Evolutionary conservation across 2,329 filamentous ascomycete species (phyloP).

Genomic region (Chrysoporthe puriensis): DNA sequence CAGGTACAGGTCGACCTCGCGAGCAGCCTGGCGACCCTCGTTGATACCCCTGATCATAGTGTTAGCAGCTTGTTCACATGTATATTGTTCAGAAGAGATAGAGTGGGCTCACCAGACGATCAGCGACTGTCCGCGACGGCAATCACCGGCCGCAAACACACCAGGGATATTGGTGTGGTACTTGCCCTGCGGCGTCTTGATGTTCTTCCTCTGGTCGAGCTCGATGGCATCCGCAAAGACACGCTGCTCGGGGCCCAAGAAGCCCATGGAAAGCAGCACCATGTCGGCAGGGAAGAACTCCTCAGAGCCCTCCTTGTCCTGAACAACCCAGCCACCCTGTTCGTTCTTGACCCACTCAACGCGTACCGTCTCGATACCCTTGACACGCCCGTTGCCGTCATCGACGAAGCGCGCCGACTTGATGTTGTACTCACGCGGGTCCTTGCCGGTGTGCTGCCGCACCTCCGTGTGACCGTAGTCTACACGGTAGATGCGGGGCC

Average conservation of each 20-base stretch:
- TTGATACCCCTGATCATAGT: conserved; percentile 77
- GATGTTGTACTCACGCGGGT: conserved; percentile 95
- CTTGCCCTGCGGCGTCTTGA: conserved; percentile 88
- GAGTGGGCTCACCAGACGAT: conserved; percentile 80
- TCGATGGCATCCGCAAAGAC: conserved; percentile 84
- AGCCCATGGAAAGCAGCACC: conserved; percentile 94
- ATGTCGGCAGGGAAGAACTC: conserved; percentile 97
- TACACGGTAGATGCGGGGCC: conserved; percentile 97
- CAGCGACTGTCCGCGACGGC: conserved; percentile 89
- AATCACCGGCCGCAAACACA: conserved; percentile 93
- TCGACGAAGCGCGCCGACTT: conserved; percentile 98
- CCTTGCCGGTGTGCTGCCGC: conserved; percentile 93
- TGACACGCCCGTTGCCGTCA: conserved; percentile 83
- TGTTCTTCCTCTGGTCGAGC: conserved; percentile 90
- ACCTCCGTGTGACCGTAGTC: conserved; percentile 97
- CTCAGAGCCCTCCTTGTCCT: conserved; percentile 90
- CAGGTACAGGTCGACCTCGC: conserved; percentile 88
- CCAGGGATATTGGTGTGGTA: conserved; percentile 88
- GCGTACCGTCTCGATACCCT: conserved; percentile 93
- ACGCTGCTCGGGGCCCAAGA: conserved; percentile 89
- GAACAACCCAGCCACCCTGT: conserved; percentile 96
- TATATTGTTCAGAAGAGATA: background rate
- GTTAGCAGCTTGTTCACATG: conserved; percentile 39
- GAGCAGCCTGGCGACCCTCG: conserved; percentile 89
- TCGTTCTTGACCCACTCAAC: conserved; percentile 95